phyloP scores from a whole-genome alignment of 1,284 basidiomycete species.

The Quambalaria eucalypti region DNA sequence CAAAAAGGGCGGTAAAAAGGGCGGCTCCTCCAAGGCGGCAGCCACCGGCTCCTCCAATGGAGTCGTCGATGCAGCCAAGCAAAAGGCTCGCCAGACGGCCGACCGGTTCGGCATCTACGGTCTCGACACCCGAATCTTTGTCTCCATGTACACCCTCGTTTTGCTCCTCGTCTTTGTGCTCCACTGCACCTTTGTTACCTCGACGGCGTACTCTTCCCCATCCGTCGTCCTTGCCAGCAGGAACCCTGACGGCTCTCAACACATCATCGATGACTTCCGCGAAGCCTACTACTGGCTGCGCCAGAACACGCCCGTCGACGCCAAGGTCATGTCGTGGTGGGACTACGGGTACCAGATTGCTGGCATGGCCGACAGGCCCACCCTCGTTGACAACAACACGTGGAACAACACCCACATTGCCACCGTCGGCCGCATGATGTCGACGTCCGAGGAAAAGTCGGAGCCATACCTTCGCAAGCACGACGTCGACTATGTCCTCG shows the following conservation, averaged over 20 bases:
- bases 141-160: slow-evolving; percentile 67
- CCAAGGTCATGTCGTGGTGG: slow-evolving; percentile 99
- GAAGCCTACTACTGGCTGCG: slow-evolving; percentile 99
- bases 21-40: slow-evolving; percentile 42
- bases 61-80: slow-evolving; percentile 14
- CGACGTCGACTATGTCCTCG: slow-evolving; percentile 93
- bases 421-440: slow-evolving; percentile 62
- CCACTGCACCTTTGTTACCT: slow-evolving; percentile 95
- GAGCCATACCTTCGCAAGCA: slow-evolving; percentile 95
- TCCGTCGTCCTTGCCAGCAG: slow-evolving; percentile 85
- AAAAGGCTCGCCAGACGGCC: slow-evolving; percentile 1
- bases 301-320: slow-evolving; percentile 82
- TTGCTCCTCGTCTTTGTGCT: slow-evolving; percentile 68
- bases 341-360: slow-evolving; percentile 99
- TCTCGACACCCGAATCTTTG: slow-evolving; percentile 68
- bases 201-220: slow-evolving; percentile 90
- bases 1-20: slow-evolving; percentile 15
- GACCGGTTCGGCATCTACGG: slow-evolving; percentile 63
- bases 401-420: slow-evolving; percentile 81
- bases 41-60: slow-evolving; percentile 43
- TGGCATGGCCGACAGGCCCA: slow-evolving; percentile 95
- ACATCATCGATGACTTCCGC: slow-evolving; percentile 98
- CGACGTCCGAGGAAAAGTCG: slow-evolving; percentile 81
- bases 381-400: slow-evolving; percentile 97
- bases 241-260: slow-evolving; percentile 73